These are phyloP conservation scores for Priceomyces carsonii DNA, from an alignment of 805 yeast species.

Conservation along the genomic window DNA sequence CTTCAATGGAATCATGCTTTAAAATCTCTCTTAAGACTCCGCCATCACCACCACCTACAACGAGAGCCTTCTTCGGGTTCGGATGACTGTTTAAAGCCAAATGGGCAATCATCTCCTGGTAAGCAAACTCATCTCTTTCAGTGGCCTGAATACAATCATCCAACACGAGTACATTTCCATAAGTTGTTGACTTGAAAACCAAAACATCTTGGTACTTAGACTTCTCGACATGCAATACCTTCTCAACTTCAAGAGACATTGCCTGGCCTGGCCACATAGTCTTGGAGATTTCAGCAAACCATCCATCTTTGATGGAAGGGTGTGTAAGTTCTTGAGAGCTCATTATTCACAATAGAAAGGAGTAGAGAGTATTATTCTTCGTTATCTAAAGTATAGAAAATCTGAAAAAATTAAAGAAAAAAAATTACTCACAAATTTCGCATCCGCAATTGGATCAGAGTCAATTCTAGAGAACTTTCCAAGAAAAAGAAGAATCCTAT, in stretches of 20 bases:
- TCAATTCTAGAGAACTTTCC: too few species aligned
- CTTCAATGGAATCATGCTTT: conserved; percentile 83
- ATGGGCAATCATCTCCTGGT: conserved; percentile 98
- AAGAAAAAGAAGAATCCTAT: too few species aligned
- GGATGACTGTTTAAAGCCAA: conserved; percentile 91
- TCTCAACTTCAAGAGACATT: conserved; percentile 84
- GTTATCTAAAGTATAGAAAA: too few species aligned
- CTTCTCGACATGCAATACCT: conserved; percentile 79
- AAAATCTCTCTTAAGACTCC: conserved; percentile 95
- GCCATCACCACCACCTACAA: conserved; percentile 99
- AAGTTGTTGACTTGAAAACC: conserved; percentile 88
- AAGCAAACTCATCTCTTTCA: conserved; percentile 95
- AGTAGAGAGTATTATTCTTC: too few species aligned
- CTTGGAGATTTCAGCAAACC: conserved; percentile 95
- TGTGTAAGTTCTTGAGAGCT: conserved; percentile 46
- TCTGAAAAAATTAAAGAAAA: too few species aligned
- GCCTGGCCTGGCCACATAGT: conserved; percentile 99
- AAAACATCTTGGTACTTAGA: conserved; percentile 92
- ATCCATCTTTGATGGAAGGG: conserved; percentile 75
- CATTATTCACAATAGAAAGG: conserved; percentile 3
- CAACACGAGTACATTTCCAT: conserved; percentile 92
- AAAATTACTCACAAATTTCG: too few species aligned
- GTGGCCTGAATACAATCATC: conserved; percentile 96
- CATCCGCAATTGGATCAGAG: too few species aligned
- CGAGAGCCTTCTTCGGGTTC: conserved; percentile 89